Evolutionary conservation across 345 rosid species (phyloP).

Genomic region (Arabidopsis arenosa): DNA sequence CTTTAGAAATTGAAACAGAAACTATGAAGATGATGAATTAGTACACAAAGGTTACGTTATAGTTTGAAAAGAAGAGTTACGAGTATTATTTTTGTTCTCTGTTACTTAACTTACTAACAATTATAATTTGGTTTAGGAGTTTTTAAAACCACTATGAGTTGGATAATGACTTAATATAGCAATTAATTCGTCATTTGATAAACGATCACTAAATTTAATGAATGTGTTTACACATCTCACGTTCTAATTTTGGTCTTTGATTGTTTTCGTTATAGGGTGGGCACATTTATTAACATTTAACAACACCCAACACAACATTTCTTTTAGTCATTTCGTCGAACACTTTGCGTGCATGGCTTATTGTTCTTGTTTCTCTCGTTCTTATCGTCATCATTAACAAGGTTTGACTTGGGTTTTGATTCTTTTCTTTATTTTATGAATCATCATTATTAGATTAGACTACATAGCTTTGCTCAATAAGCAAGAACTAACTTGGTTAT

Average conservation of each 20-base stretch:
- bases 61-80: slow-evolving; percentile 28
- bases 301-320: slow-evolving; percentile 43
- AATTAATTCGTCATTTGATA: slow-evolving; percentile 32
- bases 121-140: slow-evolving; percentile 34
- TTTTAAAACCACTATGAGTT: slow-evolving; percentile 35
- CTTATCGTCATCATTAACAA: background rate
- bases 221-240: slow-evolving; percentile 25
- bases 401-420: background rate
- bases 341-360: slow-evolving; percentile 50
- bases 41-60: slow-evolving; percentile 18
- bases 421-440: background rate
- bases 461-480: background rate
- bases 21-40: slow-evolving; percentile 18
- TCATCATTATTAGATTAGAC: too few species aligned
- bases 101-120: slow-evolving; percentile 42
- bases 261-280: slow-evolving; percentile 25
- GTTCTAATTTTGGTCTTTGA: slow-evolving; percentile 35
- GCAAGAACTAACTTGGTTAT: slow-evolving; percentile 36
- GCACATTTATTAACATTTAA: slow-evolving; percentile 7
- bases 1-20: slow-evolving; percentile 26
- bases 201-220: slow-evolving; percentile 36
- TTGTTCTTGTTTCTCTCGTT: background rate
- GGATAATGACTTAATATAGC: slow-evolving; percentile 44
- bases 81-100: slow-evolving; percentile 23
- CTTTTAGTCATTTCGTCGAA: slow-evolving; percentile 54